phyloP scores from a whole-genome alignment of 805 yeast species.

The Trichomonascus vanleenenianus region DNA sequence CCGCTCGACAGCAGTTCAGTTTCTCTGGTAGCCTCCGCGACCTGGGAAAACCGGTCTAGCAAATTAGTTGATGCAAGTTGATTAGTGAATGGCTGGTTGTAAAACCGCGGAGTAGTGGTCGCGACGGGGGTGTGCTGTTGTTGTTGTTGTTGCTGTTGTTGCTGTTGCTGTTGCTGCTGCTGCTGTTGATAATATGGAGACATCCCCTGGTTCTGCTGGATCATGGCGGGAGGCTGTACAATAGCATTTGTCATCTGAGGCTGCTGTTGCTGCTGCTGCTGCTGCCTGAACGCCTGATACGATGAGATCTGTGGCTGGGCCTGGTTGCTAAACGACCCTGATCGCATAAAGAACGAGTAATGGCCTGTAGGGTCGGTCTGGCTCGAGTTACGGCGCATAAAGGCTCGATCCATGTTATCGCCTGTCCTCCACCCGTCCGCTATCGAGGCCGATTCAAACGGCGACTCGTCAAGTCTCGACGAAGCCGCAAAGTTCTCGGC shows the following conservation, averaged over 20 bases:
- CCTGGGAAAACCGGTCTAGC: conserved; percentile 17
- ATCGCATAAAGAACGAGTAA: background rate
- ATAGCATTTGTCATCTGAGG: background rate
- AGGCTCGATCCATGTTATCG: background rate
- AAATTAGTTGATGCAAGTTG: conserved; percentile 2
- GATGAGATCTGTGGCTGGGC: conserved; percentile 3
- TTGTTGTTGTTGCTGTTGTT: background rate
- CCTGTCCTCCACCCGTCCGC: background rate
- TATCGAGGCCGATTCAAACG: background rate
- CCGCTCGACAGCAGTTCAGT: conserved; percentile 19
- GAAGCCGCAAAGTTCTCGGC: background rate
- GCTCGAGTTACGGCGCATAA: background rate
- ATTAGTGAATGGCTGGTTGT: background rate
- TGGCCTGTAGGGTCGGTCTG: conserved; percentile 1
- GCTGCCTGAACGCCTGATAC: background rate
- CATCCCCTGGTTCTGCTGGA: conserved; percentile 2
- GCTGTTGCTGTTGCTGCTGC: background rate
- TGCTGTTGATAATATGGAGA: background rate
- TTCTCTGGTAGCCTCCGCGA: conserved; percentile 28
- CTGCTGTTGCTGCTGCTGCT: conserved; percentile 1
- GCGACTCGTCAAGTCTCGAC: conserved; percentile 1
- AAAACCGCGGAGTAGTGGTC: background rate
- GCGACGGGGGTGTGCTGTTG: background rate
- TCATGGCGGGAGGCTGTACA: background rate
- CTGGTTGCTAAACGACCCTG: conserved; percentile 1